A percentile compares a stretch with the other conserved stretches of the same genome.
Conservation (phyloP, 2,329 filamentous ascomycete species). For the Lasiodiplodia citricola region DNA sequence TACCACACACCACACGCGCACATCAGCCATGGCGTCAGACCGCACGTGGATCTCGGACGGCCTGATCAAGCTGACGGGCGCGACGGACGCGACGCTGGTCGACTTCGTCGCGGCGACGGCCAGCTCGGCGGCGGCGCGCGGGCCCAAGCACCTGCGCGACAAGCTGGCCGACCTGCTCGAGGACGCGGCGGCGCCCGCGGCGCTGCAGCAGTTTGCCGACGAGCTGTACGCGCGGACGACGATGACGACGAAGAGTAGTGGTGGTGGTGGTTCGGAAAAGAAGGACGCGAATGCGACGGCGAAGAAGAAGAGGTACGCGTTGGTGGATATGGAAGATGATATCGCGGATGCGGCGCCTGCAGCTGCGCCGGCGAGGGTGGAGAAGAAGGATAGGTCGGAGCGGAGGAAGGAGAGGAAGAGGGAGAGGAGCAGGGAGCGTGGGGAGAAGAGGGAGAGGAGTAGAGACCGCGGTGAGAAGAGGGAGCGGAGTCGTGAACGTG, state of each 20-base stretch:
- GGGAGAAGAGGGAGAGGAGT: constrained; percentile 35
- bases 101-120: constrained; percentile 64
- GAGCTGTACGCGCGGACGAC: constrained; percentile 48
- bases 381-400: constrained; percentile 33
- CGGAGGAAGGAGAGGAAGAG: constrained; percentile 37
- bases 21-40: background rate
- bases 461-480: constrained; percentile 44
- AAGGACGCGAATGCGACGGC: background rate
- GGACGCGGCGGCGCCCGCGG: constrained; percentile 44
- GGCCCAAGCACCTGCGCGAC: constrained; percentile 53
- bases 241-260: constrained; percentile 32
- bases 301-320: constrained; percentile 55
- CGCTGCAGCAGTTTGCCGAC: constrained; percentile 54
- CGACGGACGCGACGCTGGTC: constrained; percentile 60
- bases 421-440: constrained; percentile 46
- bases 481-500: constrained; percentile 50
- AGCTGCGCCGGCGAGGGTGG: constrained; percentile 28
- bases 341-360: constrained; percentile 33
- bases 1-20: background rate
- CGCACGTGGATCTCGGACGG: constrained; percentile 52
- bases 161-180: constrained; percentile 61
- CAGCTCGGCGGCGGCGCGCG: constrained; percentile 50
- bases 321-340: constrained; percentile 61
- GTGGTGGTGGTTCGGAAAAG: constrained; percentile 26
- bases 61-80: constrained; percentile 59